Percentiles rank a stretch among this genome's conserved stretches.
Evolutionary conservation across 2,329 filamentous ascomycete genomes (phyloP).

Genomic region (Cladosporium colombiae): DNA sequence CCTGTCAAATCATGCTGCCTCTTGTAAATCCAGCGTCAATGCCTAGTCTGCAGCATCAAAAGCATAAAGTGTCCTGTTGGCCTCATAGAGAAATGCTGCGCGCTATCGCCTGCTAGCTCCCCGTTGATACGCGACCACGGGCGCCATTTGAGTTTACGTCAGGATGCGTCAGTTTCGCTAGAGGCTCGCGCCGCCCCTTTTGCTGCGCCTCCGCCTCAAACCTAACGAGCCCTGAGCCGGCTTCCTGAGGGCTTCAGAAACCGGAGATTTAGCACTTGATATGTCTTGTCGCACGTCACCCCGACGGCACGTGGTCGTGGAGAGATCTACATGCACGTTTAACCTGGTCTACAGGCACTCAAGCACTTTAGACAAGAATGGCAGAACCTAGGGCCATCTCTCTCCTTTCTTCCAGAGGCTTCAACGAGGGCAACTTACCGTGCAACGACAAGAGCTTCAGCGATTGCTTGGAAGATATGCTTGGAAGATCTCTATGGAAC

Average conservation of each 20-base stretch:
- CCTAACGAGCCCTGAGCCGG: not conserved
- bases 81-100: not conserved
- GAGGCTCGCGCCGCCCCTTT: not conserved
- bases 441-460: not conserved
- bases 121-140: not conserved
- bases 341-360: not conserved
- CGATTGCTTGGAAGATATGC: not conserved
- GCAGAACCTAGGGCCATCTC: not conserved
- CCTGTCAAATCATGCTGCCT: not conserved
- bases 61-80: not conserved
- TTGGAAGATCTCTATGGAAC: not conserved
- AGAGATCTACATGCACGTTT: not conserved
- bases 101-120: not conserved
- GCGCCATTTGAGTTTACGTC: not conserved
- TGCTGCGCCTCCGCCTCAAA: not conserved
- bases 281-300: constrained; percentile 4
- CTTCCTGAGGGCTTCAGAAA: not conserved
- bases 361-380: not conserved
- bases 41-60: not conserved
- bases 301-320: not conserved
- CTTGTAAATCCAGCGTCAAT: not conserved
- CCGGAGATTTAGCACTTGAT: constrained; percentile 1
- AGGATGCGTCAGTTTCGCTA: not conserved
- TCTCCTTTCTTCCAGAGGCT: not conserved
- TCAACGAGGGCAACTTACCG: not conserved